Evolutionary conservation across 1,284 basidiomycete species (phyloP).

Genomic region (Sporisorium reilianum): DNA sequence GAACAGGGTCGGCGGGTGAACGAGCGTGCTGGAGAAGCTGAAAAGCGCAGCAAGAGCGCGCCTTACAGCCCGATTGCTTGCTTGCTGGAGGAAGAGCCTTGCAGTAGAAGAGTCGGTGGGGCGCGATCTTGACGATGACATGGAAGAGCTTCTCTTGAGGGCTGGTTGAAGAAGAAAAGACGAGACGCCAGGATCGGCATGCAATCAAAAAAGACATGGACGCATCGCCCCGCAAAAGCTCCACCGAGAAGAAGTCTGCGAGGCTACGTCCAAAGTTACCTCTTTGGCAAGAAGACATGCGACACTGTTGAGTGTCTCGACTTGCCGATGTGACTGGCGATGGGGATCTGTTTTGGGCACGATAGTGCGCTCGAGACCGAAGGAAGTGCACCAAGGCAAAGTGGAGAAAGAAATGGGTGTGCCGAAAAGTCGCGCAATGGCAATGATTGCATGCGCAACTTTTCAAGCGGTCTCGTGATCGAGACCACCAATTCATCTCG

Average conservation of each 20-base stretch:
- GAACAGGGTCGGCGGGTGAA: not conserved
- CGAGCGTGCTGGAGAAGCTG: not conserved
- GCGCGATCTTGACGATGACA: slow-evolving; percentile 12
- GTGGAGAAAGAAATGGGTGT: slow-evolving; percentile 11
- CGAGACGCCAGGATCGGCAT: slow-evolving; percentile 35
- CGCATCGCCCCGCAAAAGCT: slow-evolving; percentile 6
- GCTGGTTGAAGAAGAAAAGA: slow-evolving; percentile 8
- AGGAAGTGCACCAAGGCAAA: slow-evolving; percentile 1
- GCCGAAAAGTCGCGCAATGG: slow-evolving; percentile 12
- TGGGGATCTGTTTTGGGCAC: slow-evolving; percentile 10
- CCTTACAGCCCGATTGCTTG: not conserved
- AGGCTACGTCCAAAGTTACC: slow-evolving; percentile 23
- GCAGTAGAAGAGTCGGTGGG: slow-evolving; percentile 5
- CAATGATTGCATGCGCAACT: slow-evolving; percentile 4
- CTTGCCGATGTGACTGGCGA: slow-evolving; percentile 29
- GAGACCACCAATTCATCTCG: slow-evolving; percentile 15
- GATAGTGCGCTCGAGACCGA: not conserved
- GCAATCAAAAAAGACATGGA: slow-evolving; percentile 31
- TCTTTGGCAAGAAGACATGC: slow-evolving; percentile 45
- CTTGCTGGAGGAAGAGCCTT: not conserved
- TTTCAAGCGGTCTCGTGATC: not conserved
- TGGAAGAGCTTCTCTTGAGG: slow-evolving; percentile 43
- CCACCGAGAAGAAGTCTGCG: slow-evolving; percentile 11
- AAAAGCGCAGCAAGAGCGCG: not conserved
- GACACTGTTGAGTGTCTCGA: slow-evolving; percentile 40